Percentiles rank a stretch among this genome's conserved stretches.
phyloP scores from a whole-genome alignment of 2,329 filamentous ascomycete genomes.

The Chaetomium sp. region DNA sequence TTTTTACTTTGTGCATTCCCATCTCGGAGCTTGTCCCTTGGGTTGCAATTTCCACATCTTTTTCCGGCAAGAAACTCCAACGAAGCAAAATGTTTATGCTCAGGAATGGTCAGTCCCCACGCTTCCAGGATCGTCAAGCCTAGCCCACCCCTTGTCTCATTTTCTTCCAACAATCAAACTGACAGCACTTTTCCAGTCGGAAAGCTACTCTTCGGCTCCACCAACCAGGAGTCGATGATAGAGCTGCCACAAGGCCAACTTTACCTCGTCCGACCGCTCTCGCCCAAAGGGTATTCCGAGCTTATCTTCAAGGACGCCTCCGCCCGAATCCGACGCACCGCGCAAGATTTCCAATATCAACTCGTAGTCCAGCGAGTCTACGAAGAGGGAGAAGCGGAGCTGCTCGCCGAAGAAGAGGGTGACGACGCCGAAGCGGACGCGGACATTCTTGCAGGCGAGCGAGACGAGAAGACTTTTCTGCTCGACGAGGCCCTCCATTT shows the following conservation, averaged over 20 bases:
- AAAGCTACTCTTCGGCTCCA: constrained; percentile 85
- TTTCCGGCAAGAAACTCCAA: not conserved
- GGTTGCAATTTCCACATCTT: not conserved
- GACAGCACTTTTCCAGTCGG: constrained; percentile 52
- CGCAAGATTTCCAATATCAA: constrained; percentile 94
- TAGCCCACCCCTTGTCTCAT: not conserved
- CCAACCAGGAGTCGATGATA: constrained; percentile 85
- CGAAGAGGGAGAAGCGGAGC: constrained; percentile 93
- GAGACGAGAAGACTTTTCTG: constrained; percentile 95
- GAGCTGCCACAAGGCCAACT: constrained; percentile 94
- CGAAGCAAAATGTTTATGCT: constrained; percentile 36
- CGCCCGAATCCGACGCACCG: constrained; percentile 84
- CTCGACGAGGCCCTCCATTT: constrained; percentile 91
- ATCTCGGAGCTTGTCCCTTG: not conserved
- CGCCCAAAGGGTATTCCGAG: constrained; percentile 95
- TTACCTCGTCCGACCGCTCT: constrained; percentile 90
- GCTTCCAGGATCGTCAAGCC: constrained; percentile 2
- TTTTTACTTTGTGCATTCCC: not conserved
- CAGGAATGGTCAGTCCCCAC: constrained; percentile 37
- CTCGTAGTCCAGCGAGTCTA: constrained; percentile 93
- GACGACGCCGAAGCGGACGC: constrained; percentile 72
- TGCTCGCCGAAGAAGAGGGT: constrained; percentile 80
- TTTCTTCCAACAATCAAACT: not conserved
- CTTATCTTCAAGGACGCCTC: constrained; percentile 98
- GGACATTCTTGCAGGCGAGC: constrained; percentile 68